phyloP scores from a whole-genome alignment of 2,329 filamentous ascomycete genomes.

The Knufia fluminis region DNA sequence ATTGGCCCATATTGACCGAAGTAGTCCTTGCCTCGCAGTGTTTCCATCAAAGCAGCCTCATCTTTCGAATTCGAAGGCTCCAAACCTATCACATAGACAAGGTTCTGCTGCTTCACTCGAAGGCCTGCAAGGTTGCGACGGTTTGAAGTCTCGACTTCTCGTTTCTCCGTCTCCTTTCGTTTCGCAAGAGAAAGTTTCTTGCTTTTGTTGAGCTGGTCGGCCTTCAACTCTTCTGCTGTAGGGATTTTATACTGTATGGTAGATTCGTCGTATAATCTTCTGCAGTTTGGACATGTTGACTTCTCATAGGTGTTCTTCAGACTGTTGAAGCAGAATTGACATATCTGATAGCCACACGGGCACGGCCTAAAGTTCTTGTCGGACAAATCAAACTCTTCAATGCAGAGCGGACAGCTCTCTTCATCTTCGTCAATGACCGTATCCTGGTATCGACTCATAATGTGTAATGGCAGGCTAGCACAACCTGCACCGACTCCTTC shows the following conservation, averaged over 20 bases:
- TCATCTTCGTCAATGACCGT: slow-evolving; percentile 43
- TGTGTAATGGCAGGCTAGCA: slow-evolving; percentile 20
- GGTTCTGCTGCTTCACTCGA: slow-evolving; percentile 93
- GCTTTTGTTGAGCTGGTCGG: slow-evolving; percentile 23
- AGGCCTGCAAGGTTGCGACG: slow-evolving; percentile 94
- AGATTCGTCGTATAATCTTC: slow-evolving; percentile 90
- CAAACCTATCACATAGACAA: slow-evolving; percentile 94
- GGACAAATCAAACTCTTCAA: slow-evolving; percentile 96
- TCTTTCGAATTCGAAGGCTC: slow-evolving; percentile 87
- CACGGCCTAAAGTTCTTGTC: slow-evolving; percentile 96
- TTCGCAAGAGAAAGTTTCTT: slow-evolving; percentile 74
- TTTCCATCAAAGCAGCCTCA: slow-evolving; percentile 76
- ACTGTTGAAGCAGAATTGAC: slow-evolving; percentile 99
- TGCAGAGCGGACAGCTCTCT: slow-evolving; percentile 67
- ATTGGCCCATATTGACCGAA: slow-evolving; percentile 98
- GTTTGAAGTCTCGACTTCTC: slow-evolving; percentile 89
- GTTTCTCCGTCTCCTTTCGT: slow-evolving; percentile 92
- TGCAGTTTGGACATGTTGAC: slow-evolving; percentile 86
- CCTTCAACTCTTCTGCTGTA: slow-evolving; percentile 64
- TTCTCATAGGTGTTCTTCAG: slow-evolving; percentile 94
- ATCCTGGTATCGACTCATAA: slow-evolving; percentile 39
- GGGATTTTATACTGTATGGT: slow-evolving; percentile 96
- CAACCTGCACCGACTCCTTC: slow-evolving; percentile 22
- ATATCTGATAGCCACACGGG: slow-evolving; percentile 97
- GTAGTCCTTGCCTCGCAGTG: slow-evolving; percentile 80